A percentile compares a stretch with the other conserved stretches of the same genome.
phyloP scores from a whole-genome alignment of 306 rosid species.

The Quercus cerris region DNA sequence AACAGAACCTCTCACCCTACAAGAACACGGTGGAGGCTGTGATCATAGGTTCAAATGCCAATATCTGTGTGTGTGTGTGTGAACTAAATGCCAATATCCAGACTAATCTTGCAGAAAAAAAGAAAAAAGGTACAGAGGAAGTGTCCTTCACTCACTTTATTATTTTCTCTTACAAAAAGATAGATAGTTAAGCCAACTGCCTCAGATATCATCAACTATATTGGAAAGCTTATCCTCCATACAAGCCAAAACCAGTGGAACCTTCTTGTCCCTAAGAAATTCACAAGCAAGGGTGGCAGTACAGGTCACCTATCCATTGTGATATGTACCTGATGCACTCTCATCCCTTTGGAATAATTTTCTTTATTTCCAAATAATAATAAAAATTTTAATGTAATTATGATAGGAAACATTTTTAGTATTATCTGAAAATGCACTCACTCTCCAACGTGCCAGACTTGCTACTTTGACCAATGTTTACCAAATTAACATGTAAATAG shows the following conservation, averaged over 20 bases:
- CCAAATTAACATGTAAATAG: not conserved
- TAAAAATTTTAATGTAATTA: not conserved
- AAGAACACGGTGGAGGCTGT: not conserved
- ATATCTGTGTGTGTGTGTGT: too few relatives aligned
- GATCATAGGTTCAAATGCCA: not conserved
- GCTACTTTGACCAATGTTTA: not conserved
- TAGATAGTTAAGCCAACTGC: not conserved
- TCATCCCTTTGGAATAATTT: not conserved
- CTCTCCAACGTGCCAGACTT: not conserved
- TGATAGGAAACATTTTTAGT: not conserved
- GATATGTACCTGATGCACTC: not conserved
- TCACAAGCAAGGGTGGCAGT: not conserved
- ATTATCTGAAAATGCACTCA: not conserved
- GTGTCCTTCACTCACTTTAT: not conserved
- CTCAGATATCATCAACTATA: not conserved
- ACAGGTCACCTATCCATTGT: not conserved
- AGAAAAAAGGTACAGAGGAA: not conserved
- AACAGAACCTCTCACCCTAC: not conserved
- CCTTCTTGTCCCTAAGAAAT: not conserved
- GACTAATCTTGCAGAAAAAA: not conserved
- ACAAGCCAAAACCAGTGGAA: not conserved
- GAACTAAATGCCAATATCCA: not conserved
- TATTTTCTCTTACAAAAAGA: not conserved
- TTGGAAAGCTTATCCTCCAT: not conserved
- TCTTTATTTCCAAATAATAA: not conserved